Evolutionary conservation across 345 rosid species (phyloP).

Genomic region (Capsella bursapastoris): DNA sequence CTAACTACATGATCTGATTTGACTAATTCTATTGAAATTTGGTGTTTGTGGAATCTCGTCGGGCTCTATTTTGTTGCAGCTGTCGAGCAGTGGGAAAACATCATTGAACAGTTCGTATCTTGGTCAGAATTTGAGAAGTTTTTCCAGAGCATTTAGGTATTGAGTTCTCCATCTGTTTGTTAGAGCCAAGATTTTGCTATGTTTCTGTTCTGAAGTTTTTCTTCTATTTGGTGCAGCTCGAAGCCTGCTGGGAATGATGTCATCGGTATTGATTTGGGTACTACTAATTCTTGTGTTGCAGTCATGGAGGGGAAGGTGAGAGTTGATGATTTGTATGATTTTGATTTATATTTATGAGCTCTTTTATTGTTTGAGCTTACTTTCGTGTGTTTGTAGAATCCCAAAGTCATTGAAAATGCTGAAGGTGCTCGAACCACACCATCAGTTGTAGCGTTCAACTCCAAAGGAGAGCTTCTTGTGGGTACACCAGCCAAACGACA

Average conservation of each 20-base stretch:
- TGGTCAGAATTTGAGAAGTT: constrained; percentile 55
- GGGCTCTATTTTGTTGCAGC: constrained; percentile 46
- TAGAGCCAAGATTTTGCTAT: constrained; percentile 1
- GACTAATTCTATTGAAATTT: background rate
- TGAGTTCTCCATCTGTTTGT: constrained; percentile 6
- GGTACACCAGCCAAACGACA: constrained; percentile 96
- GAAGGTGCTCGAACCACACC: constrained; percentile 97
- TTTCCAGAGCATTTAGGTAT: constrained; percentile 84
- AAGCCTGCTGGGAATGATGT: constrained; percentile 87
- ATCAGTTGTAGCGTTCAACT: constrained; percentile 83
- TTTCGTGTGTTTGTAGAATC: constrained; percentile 51
- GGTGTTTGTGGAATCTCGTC: background rate
- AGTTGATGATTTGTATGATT: background rate
- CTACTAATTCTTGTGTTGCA: constrained; percentile 97
- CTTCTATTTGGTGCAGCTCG: constrained; percentile 51
- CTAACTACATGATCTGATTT: background rate
- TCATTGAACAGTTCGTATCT: constrained; percentile 49
- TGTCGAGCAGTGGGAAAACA: constrained; percentile 56
- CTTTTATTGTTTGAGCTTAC: background rate
- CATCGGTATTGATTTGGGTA: constrained; percentile 96
- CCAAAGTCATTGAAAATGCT: constrained; percentile 88
- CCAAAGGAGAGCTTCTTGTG: constrained; percentile 75
- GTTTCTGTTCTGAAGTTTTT: background rate
- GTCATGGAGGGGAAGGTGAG: constrained; percentile 97
- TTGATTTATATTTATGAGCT: background rate